These are phyloP conservation scores for Aegilops sharonensis DNA, from an alignment of 176 grass and related monocot genomes.

Conservation along the genomic window DNA sequence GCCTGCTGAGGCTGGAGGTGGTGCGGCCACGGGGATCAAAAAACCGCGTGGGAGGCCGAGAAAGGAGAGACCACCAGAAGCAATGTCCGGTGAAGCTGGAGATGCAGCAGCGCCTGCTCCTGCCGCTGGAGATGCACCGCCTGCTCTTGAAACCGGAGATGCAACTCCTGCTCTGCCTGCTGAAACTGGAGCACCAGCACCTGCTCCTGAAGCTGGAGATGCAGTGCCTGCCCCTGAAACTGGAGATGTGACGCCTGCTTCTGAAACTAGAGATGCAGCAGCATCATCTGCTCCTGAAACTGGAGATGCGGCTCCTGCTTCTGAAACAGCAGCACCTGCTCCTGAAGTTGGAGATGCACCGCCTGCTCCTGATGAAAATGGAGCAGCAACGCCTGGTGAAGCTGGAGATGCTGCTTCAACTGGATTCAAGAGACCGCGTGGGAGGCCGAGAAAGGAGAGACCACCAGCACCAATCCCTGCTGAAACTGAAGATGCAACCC, in stretches of 20 bases:
- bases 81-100: background rate
- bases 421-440: conserved; percentile 4
- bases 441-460: conserved; percentile 31
- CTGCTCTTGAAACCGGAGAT: too few relatives aligned
- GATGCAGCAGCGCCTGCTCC: background rate
- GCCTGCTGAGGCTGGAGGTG: background rate
- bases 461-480: too few relatives aligned
- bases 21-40: background rate
- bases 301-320: too few relatives aligned
- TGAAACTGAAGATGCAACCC: too few relatives aligned
- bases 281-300: too few relatives aligned
- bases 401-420: background rate
- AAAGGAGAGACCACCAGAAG: background rate
- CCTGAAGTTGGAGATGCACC: too few relatives aligned
- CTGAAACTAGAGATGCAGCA: too few relatives aligned
- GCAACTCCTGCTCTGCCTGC: background rate
- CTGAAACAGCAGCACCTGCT: too few relatives aligned
- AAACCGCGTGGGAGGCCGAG: conserved; percentile 30
- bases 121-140: background rate
- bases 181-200: too few relatives aligned
- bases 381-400: background rate
- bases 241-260: too few relatives aligned
- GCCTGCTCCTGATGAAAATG: background rate
- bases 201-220: too few relatives aligned
- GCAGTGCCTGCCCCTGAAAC: too few relatives aligned